phyloP scores from a whole-genome alignment of 2,329 filamentous ascomycete genomes.

The Fusarium armeniacum region DNA sequence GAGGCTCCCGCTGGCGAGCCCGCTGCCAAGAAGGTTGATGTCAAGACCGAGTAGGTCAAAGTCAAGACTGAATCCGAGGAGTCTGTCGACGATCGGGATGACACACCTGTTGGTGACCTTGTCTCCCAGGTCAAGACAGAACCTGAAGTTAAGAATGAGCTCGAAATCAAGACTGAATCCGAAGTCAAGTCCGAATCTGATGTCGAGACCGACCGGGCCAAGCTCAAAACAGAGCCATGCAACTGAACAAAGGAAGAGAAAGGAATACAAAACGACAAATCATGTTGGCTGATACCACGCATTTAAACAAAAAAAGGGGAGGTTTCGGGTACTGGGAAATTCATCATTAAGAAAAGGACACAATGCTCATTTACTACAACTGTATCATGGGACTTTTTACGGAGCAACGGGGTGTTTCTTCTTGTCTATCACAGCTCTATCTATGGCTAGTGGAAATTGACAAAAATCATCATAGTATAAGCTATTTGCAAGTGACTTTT shows the following conservation, averaged over 20 bases:
- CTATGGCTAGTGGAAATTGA: slow-evolving; percentile 38
- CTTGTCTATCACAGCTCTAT: slow-evolving; percentile 33
- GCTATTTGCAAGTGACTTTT: slow-evolving; percentile 13
- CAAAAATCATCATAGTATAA: slow-evolving; percentile 22
- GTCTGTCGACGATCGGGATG: not conserved
- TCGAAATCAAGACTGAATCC: slow-evolving; percentile 71
- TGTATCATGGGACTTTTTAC: slow-evolving; percentile 46
- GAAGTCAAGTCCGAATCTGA: slow-evolving; percentile 68
- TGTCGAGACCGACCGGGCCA: slow-evolving; percentile 57
- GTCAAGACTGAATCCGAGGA: slow-evolving; percentile 57
- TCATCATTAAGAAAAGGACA: slow-evolving; percentile 13
- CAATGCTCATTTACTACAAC: slow-evolving; percentile 34
- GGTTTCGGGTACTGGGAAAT: slow-evolving; percentile 2
- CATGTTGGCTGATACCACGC: slow-evolving; percentile 43
- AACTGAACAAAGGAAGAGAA: not conserved
- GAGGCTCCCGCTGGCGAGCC: slow-evolving; percentile 61
- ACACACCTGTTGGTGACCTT: not conserved
- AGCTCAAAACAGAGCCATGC: slow-evolving; percentile 4
- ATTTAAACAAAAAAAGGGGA: slow-evolving; percentile 33
- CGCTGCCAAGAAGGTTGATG: slow-evolving; percentile 73
- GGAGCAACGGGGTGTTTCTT: slow-evolving; percentile 42
- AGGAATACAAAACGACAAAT: slow-evolving; percentile 11
- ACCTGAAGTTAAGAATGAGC: slow-evolving; percentile 49
- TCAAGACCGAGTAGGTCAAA: slow-evolving; percentile 68
- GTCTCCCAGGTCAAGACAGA: not conserved